Evolutionary conservation across 495 filamentous ascomycete genomes (phyloP).

Genomic region (Hypoxylon subgilvum): DNA sequence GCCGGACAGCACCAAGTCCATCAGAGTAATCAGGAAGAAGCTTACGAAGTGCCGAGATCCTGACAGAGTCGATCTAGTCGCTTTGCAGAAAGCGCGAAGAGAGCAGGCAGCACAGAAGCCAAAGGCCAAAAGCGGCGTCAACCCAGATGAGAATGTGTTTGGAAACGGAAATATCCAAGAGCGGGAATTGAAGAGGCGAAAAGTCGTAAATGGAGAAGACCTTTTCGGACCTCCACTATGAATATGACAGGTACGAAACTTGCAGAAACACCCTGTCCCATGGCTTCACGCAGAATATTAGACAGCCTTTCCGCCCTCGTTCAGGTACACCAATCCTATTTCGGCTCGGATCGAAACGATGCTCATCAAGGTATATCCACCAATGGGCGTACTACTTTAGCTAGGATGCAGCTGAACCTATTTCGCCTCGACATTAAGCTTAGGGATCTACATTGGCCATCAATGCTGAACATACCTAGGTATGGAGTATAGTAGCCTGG

Average conservation of each 20-base stretch:
- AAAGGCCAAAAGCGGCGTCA: conserved; percentile 47
- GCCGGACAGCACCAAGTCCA: conserved; percentile 47
- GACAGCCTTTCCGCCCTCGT: background rate
- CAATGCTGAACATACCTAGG: no score
- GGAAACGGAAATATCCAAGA: conserved; percentile 39
- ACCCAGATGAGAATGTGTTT: conserved; percentile 53
- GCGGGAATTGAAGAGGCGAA: conserved; percentile 63
- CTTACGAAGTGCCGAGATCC: conserved; percentile 80
- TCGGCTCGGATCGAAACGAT: no score
- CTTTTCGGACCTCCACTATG: conserved; percentile 58
- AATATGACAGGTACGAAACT: background rate
- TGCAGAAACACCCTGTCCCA: background rate
- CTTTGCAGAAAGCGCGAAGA: conserved; percentile 57
- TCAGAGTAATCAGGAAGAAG: conserved; percentile 70
- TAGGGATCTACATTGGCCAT: no score
- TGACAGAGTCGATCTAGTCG: conserved; percentile 65
- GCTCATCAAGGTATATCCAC: no score
- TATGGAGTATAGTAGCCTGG: no score
- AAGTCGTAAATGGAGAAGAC: conserved; percentile 63
- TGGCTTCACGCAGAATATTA: background rate
- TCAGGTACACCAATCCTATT: no score
- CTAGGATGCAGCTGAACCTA: no score
- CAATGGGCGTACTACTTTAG: no score
- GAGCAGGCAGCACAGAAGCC: conserved; percentile 52
- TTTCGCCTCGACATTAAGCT: no score